Percentiles rank a stretch among this genome's conserved stretches.
Conservation (phyloP, 202 grass and related monocot species). For the Musa balbisiana region DNA sequence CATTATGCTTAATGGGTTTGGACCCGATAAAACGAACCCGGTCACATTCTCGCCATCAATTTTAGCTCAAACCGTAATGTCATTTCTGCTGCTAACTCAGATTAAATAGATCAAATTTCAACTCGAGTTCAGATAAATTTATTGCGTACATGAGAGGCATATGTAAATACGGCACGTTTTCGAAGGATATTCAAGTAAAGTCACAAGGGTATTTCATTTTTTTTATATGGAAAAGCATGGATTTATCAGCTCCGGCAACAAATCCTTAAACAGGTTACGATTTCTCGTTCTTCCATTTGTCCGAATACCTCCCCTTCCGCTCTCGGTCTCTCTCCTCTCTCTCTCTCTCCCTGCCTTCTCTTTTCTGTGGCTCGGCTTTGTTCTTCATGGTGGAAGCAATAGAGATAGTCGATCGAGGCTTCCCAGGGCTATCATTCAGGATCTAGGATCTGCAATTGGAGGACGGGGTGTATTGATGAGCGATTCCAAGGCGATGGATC, state of each 20-base stretch:
- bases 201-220: too few species aligned
- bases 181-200: too few species aligned
- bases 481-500: conserved; percentile 46
- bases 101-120: too few species aligned
- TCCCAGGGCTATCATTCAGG: not conserved
- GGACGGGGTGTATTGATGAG: not conserved
- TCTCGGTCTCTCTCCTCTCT: not conserved
- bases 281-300: conserved; percentile 1
- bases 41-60: too few species aligned
- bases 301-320: not conserved
- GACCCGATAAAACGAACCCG: too few species aligned
- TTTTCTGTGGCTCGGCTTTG: not conserved
- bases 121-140: too few species aligned
- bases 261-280: not conserved
- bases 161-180: too few species aligned
- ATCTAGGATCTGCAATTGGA: not conserved
- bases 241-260: not conserved
- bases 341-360: not conserved
- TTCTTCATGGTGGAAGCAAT: not conserved
- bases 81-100: too few species aligned
- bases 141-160: too few species aligned
- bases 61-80: too few species aligned
- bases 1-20: too few species aligned
- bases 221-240: too few species aligned
- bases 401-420: conserved; percentile 12